Conservation (phyloP, 108 stramenopile species). For the Conticribra guillardii region DNA sequence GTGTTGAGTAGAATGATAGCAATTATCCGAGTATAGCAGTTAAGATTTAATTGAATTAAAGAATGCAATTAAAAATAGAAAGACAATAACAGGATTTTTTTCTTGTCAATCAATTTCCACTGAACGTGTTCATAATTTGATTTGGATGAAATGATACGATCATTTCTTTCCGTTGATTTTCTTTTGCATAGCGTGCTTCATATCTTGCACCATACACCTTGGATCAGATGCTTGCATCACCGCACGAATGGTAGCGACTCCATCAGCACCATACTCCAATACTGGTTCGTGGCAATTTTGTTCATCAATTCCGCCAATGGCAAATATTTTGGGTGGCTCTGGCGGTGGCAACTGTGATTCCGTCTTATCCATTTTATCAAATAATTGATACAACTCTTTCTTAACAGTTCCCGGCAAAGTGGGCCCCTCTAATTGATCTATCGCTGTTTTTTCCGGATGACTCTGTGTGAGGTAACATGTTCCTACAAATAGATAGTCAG, state of each 20-base stretch:
- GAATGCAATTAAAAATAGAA: too few species aligned
- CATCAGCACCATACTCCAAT: constrained; percentile 63
- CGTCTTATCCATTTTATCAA: not conserved
- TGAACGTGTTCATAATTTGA: too few species aligned
- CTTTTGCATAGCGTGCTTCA: constrained; percentile 54
- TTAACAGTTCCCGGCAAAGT: constrained; percentile 63
- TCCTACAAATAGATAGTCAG: constrained; percentile 84
- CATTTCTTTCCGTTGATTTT: not conserved
- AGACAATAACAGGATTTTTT: too few species aligned
- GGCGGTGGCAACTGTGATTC: not conserved
- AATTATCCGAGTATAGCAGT: too few species aligned
- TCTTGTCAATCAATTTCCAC: too few species aligned
- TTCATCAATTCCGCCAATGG: constrained; percentile 82
- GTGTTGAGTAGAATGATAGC: too few species aligned
- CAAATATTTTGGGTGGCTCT: constrained; percentile 57
- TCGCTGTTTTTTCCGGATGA: constrained; percentile 73
- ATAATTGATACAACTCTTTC: constrained; percentile 20
- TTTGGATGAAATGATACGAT: too few species aligned
- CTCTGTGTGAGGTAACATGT: constrained; percentile 76
- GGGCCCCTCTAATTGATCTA: constrained; percentile 76
- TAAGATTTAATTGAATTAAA: too few species aligned
- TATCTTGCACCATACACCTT: constrained; percentile 27
- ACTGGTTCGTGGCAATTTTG: constrained; percentile 76
- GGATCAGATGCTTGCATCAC: constrained; percentile 72
- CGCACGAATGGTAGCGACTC: constrained; percentile 80